Evolutionary conservation across 345 rosid genomes (phyloP), one percentile per base, ranked within the genome.

Genomic region (Mallotus nudiflorus): DNA sequence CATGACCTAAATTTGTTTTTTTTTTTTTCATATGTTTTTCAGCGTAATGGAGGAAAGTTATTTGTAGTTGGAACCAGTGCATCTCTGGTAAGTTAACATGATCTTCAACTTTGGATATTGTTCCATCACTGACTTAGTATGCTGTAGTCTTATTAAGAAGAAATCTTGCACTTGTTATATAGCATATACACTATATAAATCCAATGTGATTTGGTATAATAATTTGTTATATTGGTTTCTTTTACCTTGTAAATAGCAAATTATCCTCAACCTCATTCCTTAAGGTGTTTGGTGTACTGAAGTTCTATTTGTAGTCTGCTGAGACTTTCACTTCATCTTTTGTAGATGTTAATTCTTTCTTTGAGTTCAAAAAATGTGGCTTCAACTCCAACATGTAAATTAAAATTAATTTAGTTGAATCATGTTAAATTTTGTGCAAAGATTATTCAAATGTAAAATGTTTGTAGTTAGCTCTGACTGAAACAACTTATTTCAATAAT

Each of bases 51-150:
- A 19, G 78, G 86, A 18, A 93, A 91, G 82, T 89, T 93, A 68
- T 91, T 93, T 77, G 98, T 86, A 2, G 98, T 93, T 62, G 97
- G 98, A 53, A 91, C 97, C 28, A 66, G 96, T 68, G 89, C 98
- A 27, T 93, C 98, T 10, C 80, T 93, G 85, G 97, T 91, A 79
- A 74, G 86, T 74, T 68, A 22, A 33, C 51, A 20, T 48, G 5
- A 27, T 33, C 3, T 25, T 44, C 10, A 49, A 49, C 13, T 52
- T 52, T 15, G 24, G 9, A 51, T 3, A 6, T 28, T 67, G 6
- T 45, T 57, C 46, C 27, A 33, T 11, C 9, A 24, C 15, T 35
- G 51, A 33, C 13, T 53, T 4, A 22, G 6, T 6, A 11, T 24
- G 35, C 11, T 37, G 18, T 42, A 37, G 13, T 39, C 18, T 22